These are phyloP conservation scores for Beauveria bassiana DNA, from an alignment of 2,329 filamentous ascomycete species.

Conservation along the genomic window DNA sequence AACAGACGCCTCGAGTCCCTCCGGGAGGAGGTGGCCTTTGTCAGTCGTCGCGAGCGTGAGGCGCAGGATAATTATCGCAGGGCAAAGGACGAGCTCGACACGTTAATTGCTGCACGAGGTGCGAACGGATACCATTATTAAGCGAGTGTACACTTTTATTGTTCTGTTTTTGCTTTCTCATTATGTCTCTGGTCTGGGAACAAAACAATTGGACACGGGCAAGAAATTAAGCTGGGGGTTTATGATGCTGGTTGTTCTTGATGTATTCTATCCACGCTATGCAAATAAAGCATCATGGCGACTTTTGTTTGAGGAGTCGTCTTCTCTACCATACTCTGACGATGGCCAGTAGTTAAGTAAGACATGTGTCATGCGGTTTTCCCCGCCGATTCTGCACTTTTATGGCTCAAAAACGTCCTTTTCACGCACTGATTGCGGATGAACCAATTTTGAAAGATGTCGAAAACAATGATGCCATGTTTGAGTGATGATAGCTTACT, in stretches of 20 bases:
- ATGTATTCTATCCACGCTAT: constrained; percentile 5
- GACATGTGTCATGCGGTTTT: too few relatives aligned
- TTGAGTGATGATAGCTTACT: constrained; percentile 17
- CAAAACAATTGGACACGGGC: background rate
- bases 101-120: constrained; percentile 32
- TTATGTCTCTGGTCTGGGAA: background rate
- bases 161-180: background rate
- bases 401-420: background rate
- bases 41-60: constrained; percentile 77
- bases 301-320: background rate
- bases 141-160: background rate
- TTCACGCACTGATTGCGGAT: background rate
- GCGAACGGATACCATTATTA: constrained; percentile 8
- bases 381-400: too few relatives aligned
- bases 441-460: background rate
- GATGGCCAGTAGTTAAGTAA: background rate
- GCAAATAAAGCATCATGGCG: background rate
- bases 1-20: constrained; percentile 63
- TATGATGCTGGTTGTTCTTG: background rate
- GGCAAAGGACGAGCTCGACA: constrained; percentile 69
- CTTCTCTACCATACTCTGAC: background rate
- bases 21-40: constrained; percentile 73
- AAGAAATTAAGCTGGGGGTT: background rate
- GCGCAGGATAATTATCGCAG: constrained; percentile 79
- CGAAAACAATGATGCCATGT: background rate